Conservation (phyloP, 2,329 filamentous ascomycete species). For the Huntiella omanensis region DNA sequence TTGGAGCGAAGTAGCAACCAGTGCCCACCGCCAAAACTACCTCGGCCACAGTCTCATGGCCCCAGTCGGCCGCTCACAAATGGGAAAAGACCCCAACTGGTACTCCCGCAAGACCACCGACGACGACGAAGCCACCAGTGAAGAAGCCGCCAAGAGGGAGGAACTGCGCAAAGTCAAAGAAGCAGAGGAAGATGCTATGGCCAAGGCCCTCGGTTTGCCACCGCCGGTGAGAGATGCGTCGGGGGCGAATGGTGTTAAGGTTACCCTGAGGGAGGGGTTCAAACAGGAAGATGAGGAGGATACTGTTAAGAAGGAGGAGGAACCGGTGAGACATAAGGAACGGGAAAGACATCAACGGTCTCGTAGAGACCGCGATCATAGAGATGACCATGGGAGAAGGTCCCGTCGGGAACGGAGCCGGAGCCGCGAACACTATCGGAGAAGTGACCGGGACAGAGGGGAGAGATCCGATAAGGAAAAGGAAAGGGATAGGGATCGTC, state of each 20-base stretch:
- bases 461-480: neutral
- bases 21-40: conserved; percentile 71
- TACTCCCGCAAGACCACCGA: conserved; percentile 38
- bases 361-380: neutral
- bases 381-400: neutral
- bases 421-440: neutral
- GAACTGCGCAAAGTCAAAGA: conserved; percentile 74
- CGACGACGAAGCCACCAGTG: conserved; percentile 24
- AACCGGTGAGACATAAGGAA: neutral
- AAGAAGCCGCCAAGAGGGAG: conserved; percentile 47
- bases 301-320: neutral
- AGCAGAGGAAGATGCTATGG: conserved; percentile 81
- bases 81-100: conserved; percentile 49
- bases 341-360: neutral
- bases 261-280: conserved; percentile 16
- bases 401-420: neutral
- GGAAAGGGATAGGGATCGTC: neutral
- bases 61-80: conserved; percentile 80
- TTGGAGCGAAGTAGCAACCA: conserved; percentile 85
- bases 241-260: conserved; percentile 50
- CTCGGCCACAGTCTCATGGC: conserved; percentile 86
- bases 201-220: conserved; percentile 63
- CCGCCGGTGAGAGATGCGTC: conserved; percentile 40
- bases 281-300: neutral
- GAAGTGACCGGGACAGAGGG: neutral